phyloP scores from a whole-genome alignment of 495 filamentous ascomycete species.

The Penicillium paradoxum region DNA sequence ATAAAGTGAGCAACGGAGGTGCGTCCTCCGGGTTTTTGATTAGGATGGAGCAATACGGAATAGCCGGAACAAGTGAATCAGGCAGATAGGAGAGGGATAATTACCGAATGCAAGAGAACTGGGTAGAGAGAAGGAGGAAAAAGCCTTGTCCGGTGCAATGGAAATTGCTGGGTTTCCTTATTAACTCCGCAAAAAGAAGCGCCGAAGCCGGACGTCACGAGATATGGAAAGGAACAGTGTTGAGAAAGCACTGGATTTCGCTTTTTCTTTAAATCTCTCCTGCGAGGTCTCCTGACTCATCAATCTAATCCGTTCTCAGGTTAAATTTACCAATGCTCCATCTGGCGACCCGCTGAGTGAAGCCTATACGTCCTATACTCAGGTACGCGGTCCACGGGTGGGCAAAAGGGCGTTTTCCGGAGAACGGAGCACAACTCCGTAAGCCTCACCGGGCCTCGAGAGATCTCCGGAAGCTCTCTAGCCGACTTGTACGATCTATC shows the following conservation, averaged over 20 bases:
- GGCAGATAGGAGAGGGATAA: constrained; percentile 14
- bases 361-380: not conserved
- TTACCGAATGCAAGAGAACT: constrained; percentile 13
- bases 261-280: not conserved
- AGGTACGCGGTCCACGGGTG: not conserved
- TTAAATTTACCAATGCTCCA: not conserved
- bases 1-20: constrained; percentile 1
- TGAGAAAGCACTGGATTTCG: not conserved
- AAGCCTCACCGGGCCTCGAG: constrained; percentile 14
- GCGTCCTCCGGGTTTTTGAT: constrained; percentile 2
- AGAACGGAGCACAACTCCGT: constrained; percentile 21
- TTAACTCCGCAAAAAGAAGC: constrained; percentile 23
- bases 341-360: constrained; percentile 18
- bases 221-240: constrained; percentile 3
- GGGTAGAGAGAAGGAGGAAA: constrained; percentile 21
- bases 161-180: constrained; percentile 5
- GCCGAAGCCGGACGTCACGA: constrained; percentile 40
- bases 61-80: constrained; percentile 1
- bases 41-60: constrained; percentile 28
- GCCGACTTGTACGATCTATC: constrained; percentile 18
- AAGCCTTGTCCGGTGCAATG: constrained; percentile 29
- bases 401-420: constrained; percentile 13
- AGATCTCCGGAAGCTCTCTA: constrained; percentile 10
- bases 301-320: constrained; percentile 5
- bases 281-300: constrained; percentile 1